Evolutionary conservation across 495 filamentous ascomycete genomes (phyloP).

Genomic region (Daldinia grandis): DNA sequence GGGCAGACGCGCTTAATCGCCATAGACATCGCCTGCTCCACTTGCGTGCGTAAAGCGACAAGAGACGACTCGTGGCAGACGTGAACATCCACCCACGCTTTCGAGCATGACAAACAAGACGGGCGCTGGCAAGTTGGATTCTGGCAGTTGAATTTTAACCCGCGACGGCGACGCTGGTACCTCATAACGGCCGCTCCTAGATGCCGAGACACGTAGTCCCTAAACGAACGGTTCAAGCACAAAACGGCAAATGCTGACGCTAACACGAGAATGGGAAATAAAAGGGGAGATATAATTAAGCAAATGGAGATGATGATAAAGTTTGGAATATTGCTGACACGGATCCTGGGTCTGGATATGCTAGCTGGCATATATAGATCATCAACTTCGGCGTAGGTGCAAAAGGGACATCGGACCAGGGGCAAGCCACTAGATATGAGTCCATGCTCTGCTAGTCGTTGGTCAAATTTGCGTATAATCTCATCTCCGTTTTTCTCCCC

Average conservation of each 20-base stretch:
- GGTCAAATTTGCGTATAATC: conserved; percentile 74
- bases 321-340: conserved; percentile 54
- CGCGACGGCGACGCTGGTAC: conserved; percentile 67
- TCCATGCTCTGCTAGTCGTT: conserved; percentile 74
- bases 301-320: conserved; percentile 53
- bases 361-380: conserved; percentile 71
- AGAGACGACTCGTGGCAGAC: conserved; percentile 86
- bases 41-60: conserved; percentile 80
- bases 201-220: conserved; percentile 45
- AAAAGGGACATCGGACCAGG: conserved; percentile 90
- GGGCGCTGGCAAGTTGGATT: conserved; percentile 68
- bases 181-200: conserved; percentile 63
- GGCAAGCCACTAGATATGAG: conserved; percentile 75
- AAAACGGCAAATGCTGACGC: conserved; percentile 51
- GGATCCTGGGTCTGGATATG: conserved; percentile 58
- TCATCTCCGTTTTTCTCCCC: conserved; percentile 73
- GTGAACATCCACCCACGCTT: conserved; percentile 73
- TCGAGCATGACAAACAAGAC: conserved; percentile 80
- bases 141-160: conserved; percentile 77
- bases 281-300: conserved; percentile 59
- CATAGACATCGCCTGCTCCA: conserved; percentile 89
- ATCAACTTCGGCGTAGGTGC: conserved; percentile 87
- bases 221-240: conserved; percentile 45
- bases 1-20: conserved; percentile 97
- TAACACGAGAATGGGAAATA: conserved; percentile 59